A percentile compares a stretch with the other conserved stretches of the same genome.
phyloP scores from a whole-genome alignment of 306 rosid species.

The Trifolium subterraneum region DNA sequence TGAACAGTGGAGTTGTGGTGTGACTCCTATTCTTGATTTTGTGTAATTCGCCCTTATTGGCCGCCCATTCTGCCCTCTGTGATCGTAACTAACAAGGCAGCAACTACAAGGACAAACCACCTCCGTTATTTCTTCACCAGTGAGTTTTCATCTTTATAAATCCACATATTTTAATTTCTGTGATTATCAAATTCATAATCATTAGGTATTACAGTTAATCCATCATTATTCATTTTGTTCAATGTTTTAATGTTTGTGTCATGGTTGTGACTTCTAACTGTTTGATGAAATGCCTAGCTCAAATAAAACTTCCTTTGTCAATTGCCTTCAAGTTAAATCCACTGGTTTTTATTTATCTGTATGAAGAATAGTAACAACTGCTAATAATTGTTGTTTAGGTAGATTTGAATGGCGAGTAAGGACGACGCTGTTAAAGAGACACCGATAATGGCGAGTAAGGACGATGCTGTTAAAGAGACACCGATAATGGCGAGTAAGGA shows the following conservation, averaged over 20 bases:
- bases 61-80: no score
- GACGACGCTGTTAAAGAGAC: constrained; percentile 65
- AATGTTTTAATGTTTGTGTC: constrained; percentile 4
- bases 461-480: constrained; percentile 62
- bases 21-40: no score
- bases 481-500: constrained; percentile 49
- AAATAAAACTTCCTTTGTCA: neutral
- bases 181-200: neutral
- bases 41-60: no score
- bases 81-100: no score
- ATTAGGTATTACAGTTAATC: neutral
- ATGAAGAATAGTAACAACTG: no score
- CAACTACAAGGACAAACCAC: no score
- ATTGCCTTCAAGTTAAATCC: neutral
- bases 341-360: neutral
- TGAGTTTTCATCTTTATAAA: no score
- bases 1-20: no score
- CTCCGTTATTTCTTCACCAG: no score
- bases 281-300: constrained; percentile 55
- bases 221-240: neutral
- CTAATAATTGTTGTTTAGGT: neutral
- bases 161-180: no score
- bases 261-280: constrained; percentile 40
- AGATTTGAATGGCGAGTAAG: constrained; percentile 65
- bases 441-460: constrained; percentile 54